Base-by-base conservation (phyloP, 225 moss, liverwort and hornwort genomes). In the Sphagnum contortum region DNA sequence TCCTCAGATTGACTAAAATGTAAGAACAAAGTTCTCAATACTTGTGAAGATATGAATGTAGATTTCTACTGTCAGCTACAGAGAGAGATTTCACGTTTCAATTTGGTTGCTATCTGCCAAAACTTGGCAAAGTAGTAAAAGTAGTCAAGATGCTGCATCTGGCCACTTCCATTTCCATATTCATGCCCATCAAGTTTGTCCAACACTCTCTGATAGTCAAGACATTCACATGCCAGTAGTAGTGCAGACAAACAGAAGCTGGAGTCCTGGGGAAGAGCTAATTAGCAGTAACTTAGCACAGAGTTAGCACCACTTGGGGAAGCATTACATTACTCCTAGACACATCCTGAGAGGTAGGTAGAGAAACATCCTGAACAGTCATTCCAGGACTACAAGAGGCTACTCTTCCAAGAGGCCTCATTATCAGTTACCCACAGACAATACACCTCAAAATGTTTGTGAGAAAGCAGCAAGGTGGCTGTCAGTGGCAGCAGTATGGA, bases 281-380 rank as follows among this genome's bases (percentile, higher is more conserved):
- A 69, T 64, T 64, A 73, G 50, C 10, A 77, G 69, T 75, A 69
- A 74, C 61, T 50, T 65, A 62, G 80, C 12, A 87, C 77, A 65
- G 81, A 75, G 9, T 82, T 83, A 62, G 81, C 77, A 68, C 75
- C 87, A 13, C 62, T 94, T 56, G 91, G 85, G 60, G 87, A 94
- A 81, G 94, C 94, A 11, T 73, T 94, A 48, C 89, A 91, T 66
- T 89, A 87, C 71, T 91, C 94, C 9, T 89, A 89, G 65, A 94
- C 29, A 29, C 79, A 91, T 29, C 29, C 29, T 76, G 94, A 91
- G 58, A 80, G 94, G 70, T 87, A 91, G 75, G 91, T 89, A 55
- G 91, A 89, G 73, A 82, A 84, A 66, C 87, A 76, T 79, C 83
- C 81, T 57, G 85, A 91, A 67, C 77, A 81, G 64, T 79, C 74